These are phyloP conservation scores for Carallia pectinifolia DNA, from an alignment of 345 rosid genomes.

Conservation along the genomic window DNA sequence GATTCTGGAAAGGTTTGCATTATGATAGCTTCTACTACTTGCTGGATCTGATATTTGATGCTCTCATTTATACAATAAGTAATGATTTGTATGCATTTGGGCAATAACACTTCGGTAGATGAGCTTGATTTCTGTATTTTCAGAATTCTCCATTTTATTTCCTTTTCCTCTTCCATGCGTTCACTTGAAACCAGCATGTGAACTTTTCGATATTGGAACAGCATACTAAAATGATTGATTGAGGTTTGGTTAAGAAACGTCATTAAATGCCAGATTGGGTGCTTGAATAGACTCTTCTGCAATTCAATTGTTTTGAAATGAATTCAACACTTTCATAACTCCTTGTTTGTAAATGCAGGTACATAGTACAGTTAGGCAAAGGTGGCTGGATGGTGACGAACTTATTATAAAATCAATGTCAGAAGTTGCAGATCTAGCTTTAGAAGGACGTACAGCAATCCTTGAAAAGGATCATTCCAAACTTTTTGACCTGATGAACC, in stretches of 20 bases:
- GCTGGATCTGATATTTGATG: background rate
- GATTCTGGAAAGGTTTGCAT: conserved; percentile 92
- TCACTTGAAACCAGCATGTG: background rate
- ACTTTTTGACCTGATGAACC: conserved; percentile 74
- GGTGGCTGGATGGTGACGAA: conserved; percentile 89
- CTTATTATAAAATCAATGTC: conserved; percentile 64
- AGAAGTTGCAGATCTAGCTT: conserved; percentile 67
- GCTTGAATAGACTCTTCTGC: too few relatives aligned
- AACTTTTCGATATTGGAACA: background rate
- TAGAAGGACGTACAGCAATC: conserved; percentile 59
- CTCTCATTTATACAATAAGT: background rate
- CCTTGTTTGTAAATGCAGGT: conserved; percentile 47
- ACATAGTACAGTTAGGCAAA: conserved; percentile 75
- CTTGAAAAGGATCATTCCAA: conserved; percentile 60
- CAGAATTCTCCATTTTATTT: too few relatives aligned
- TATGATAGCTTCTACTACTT: background rate
- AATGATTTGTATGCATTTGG: background rate
- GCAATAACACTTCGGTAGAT: too few relatives aligned
- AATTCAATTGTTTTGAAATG: too few relatives aligned
- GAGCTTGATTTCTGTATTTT: too few relatives aligned
- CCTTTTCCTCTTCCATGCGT: too few relatives aligned
- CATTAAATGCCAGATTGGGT: too few relatives aligned
- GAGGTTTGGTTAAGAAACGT: too few relatives aligned
- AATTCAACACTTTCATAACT: background rate
- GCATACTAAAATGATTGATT: background rate